A percentile compares a stretch with the other conserved stretches of the same genome.
Conservation (phyloP, 2,329 filamentous ascomycete genomes). For the Epicoccum sorghinum region DNA sequence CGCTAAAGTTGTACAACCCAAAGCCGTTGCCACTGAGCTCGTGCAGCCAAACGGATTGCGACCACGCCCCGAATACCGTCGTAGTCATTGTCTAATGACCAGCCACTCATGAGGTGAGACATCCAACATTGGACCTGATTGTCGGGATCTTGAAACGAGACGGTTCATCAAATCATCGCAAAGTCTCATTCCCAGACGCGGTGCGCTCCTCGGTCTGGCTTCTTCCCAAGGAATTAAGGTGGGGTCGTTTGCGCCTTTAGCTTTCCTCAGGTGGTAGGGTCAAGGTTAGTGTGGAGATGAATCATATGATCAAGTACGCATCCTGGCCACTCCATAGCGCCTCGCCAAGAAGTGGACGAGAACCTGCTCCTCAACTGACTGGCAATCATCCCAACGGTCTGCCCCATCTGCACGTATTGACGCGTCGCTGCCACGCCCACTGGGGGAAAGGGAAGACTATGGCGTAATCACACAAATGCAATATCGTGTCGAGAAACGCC, state of each 20-base stretch:
- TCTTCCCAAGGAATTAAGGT: slow-evolving; percentile 9
- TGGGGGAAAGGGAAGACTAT: neutral
- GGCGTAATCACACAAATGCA: slow-evolving; percentile 1
- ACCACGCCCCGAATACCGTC: slow-evolving; percentile 16
- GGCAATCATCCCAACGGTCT: slow-evolving; percentile 29
- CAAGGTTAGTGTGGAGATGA: slow-evolving; percentile 32
- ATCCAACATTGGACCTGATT: slow-evolving; percentile 12
- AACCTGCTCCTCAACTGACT: slow-evolving; percentile 21
- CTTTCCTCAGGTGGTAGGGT: slow-evolving; percentile 26
- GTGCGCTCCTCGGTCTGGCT: slow-evolving; percentile 6
- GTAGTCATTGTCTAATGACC: slow-evolving; percentile 1
- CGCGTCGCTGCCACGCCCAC: slow-evolving; percentile 4
- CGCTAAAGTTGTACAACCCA: slow-evolving; percentile 42
- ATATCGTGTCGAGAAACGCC: neutral
- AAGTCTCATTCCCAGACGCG: neutral
- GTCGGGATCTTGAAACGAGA: slow-evolving; percentile 38
- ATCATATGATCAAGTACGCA: slow-evolving; percentile 43
- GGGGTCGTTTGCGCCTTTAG: slow-evolving; percentile 23
- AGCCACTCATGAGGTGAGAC: slow-evolving; percentile 20
- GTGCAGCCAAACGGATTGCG: slow-evolving; percentile 24
- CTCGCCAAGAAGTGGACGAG: slow-evolving; percentile 30
- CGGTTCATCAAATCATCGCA: slow-evolving; percentile 10
- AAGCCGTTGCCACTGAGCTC: slow-evolving; percentile 24
- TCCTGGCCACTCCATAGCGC: slow-evolving; percentile 29
- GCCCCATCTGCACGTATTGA: slow-evolving; percentile 15